These are phyloP conservation scores for Candida nonsorbophila DNA, from an alignment of 805 yeast genomes.

Conservation along the genomic window DNA sequence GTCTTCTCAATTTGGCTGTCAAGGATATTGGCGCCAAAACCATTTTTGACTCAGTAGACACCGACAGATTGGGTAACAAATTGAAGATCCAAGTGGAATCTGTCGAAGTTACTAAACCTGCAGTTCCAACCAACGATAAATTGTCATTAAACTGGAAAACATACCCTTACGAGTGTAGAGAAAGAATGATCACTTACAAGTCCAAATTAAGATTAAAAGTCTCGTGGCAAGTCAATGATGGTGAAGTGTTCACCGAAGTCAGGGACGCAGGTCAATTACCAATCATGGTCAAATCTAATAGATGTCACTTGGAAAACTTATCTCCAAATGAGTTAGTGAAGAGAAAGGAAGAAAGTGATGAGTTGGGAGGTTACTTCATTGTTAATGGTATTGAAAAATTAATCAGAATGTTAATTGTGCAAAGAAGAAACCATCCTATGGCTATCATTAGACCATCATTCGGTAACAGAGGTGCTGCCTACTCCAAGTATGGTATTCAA, in stretches of 20 bases:
- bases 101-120: conserved; percentile 82
- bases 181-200: conserved; percentile 77
- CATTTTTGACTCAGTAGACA: conserved; percentile 74
- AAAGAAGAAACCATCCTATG: conserved; percentile 97
- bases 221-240: conserved; percentile 84
- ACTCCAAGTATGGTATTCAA: conserved; percentile 88
- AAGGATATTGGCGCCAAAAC: conserved; percentile 84
- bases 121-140: conserved; percentile 66
- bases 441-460: conserved; percentile 94
- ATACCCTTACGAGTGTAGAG: conserved; percentile 80
- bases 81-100: conserved; percentile 79
- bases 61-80: conserved; percentile 76
- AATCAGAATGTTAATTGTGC: conserved; percentile 95
- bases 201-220: conserved; percentile 75
- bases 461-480: conserved; percentile 87
- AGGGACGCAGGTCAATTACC: conserved; percentile 93
- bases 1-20: conserved; percentile 77
- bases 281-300: conserved; percentile 81
- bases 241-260: conserved; percentile 71
- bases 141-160: conserved; percentile 72
- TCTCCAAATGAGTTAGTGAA: conserved; percentile 78
- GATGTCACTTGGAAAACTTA: conserved; percentile 84
- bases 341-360: conserved; percentile 87
- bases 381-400: conserved; percentile 96
- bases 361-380: conserved; percentile 92